phyloP scores from a whole-genome alignment of 192 early-diverging fungal species.

The Dissophora globulifera region DNA sequence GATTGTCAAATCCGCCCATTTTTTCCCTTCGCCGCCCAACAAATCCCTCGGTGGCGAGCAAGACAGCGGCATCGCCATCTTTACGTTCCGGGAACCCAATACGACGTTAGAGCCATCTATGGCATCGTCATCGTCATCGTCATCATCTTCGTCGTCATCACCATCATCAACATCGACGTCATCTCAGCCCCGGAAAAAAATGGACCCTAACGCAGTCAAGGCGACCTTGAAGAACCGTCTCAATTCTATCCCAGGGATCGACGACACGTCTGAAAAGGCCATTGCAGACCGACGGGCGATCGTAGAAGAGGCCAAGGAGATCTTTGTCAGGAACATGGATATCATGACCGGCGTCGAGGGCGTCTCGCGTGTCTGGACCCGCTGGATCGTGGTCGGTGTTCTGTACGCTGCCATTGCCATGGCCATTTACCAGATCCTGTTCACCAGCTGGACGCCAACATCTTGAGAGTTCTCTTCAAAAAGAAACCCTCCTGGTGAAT shows the following conservation, averaged over 20 bases:
- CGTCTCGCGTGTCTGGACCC: slow-evolving; percentile 21
- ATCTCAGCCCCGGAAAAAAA: slow-evolving; percentile 10
- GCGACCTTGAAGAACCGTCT: slow-evolving; percentile 15
- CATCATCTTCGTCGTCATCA: no score
- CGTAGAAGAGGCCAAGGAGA: slow-evolving; percentile 32
- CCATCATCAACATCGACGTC: no score
- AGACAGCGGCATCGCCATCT: slow-evolving; percentile 42
- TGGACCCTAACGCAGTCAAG: slow-evolving; percentile 38
- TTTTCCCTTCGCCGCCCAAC: slow-evolving; percentile 37
- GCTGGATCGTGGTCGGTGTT: slow-evolving; percentile 19
- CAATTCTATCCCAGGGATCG: slow-evolving; percentile 24
- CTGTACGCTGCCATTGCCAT: slow-evolving; percentile 14
- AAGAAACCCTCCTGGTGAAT: no score
- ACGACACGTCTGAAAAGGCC: not conserved
- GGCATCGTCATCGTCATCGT: no score
- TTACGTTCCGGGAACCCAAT: slow-evolving; percentile 38
- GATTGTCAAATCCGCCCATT: slow-evolving; percentile 25
- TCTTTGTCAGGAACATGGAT: slow-evolving; percentile 43
- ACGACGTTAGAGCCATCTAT: no score
- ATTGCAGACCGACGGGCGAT: slow-evolving; percentile 8
- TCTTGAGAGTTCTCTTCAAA: no score
- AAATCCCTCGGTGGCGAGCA: slow-evolving; percentile 34
- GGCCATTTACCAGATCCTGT: slow-evolving; percentile 16
- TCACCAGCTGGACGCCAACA: no score
- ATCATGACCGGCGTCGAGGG: slow-evolving; percentile 24